These are phyloP conservation scores for Blastomyces parvus DNA, from an alignment of 2,329 filamentous ascomycete species.

Conservation along the genomic window DNA sequence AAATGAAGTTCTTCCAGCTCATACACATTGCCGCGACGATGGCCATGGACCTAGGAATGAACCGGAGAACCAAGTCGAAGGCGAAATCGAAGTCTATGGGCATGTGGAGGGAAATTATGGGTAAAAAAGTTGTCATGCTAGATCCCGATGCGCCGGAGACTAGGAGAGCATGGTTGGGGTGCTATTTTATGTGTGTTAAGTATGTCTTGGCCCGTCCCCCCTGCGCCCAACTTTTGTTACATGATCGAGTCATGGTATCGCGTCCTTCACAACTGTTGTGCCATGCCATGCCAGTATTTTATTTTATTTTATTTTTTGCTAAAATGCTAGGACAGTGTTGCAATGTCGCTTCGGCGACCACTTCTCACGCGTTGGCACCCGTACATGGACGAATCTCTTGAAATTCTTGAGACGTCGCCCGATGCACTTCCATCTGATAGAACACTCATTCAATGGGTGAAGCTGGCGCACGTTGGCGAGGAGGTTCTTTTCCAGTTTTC, in stretches of 20 bases:
- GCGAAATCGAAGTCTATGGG: conserved; percentile 24
- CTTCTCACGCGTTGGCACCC: conserved; percentile 52
- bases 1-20: conserved; percentile 83
- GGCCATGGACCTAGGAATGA: conserved; percentile 74
- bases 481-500: conserved; percentile 58
- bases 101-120: conserved; percentile 32
- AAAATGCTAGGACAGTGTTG: conserved; percentile 35
- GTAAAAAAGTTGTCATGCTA: conserved; percentile 28
- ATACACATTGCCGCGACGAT: conserved; percentile 72
- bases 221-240: not conserved
- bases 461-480: conserved; percentile 54
- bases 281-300: not conserved
- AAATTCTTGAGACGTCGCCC: conserved; percentile 47
- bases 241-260: not conserved
- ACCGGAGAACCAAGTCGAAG: conserved; percentile 43
- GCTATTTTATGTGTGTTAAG: conserved; percentile 53
- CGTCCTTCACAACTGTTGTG: not conserved
- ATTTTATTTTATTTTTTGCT: not conserved
- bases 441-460: conserved; percentile 48
- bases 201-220: conserved; percentile 21
- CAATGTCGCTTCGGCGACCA: conserved; percentile 50
- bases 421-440: conserved; percentile 50
- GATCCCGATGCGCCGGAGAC: conserved; percentile 49
- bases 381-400: conserved; percentile 54
- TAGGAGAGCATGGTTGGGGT: conserved; percentile 50